Percentiles rank a stretch among this genome's conserved stretches.
Conservation (phyloP, 805 yeast species). For the Saccharomycopsis vini region DNA sequence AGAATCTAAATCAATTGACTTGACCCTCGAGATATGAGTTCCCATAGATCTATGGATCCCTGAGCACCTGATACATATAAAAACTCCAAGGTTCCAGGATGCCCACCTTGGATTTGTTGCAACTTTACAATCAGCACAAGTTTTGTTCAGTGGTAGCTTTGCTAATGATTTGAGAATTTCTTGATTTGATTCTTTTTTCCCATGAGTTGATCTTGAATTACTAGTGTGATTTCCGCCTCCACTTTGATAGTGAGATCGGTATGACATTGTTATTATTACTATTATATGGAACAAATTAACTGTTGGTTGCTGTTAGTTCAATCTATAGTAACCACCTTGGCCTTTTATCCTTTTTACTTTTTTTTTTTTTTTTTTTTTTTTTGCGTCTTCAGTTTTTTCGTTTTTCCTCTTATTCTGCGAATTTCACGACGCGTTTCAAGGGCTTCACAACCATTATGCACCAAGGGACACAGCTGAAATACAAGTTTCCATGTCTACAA, state of each 20-base stretch:
- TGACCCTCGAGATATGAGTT: conserved; percentile 87
- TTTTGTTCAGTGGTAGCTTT: conserved; percentile 65
- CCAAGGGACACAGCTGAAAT: too few relatives aligned
- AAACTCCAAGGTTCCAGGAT: conserved; percentile 89
- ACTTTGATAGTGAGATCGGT: conserved; percentile 5
- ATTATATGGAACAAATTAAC: not conserved
- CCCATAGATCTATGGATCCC: conserved; percentile 95
- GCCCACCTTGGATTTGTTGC: conserved; percentile 96
- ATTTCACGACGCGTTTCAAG: too few relatives aligned
- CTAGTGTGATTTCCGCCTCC: not conserved
- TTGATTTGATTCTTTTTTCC: conserved; percentile 29
- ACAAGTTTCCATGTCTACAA: too few relatives aligned
- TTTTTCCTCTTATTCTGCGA: too few relatives aligned
- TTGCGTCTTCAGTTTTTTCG: too few relatives aligned
- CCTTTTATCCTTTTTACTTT: not conserved
- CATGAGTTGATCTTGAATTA: conserved; percentile 6
- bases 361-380: too few relatives aligned
- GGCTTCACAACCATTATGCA: too few relatives aligned
- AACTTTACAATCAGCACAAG: conserved; percentile 88
- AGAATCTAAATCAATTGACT: conserved; percentile 88
- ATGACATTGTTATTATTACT: conserved; percentile 3
- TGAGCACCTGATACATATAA: conserved; percentile 89
- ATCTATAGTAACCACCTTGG: conserved; percentile 2
- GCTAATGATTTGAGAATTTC: conserved; percentile 67
- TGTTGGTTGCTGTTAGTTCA: too few relatives aligned